Evolutionary conservation across 2,329 filamentous ascomycete genomes (phyloP).

Genomic region (Kalmusia sp.): DNA sequence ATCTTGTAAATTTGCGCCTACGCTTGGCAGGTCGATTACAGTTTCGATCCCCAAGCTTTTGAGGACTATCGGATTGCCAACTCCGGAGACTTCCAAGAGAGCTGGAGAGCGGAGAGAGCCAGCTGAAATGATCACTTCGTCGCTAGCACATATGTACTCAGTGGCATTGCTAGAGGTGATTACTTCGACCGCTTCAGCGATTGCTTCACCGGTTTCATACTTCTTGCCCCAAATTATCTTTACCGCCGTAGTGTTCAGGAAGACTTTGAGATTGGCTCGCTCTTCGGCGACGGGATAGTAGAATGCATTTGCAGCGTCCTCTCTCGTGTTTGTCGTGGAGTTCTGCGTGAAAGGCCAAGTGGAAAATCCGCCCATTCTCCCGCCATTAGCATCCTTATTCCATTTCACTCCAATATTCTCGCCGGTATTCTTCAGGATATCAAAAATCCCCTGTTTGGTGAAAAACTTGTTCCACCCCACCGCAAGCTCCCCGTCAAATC

Average conservation of each 20-base stretch:
- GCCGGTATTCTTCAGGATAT: constrained; percentile 47
- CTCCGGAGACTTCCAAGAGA: constrained; percentile 45
- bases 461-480: constrained; percentile 39
- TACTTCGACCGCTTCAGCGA: constrained; percentile 34
- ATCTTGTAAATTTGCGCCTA: constrained; percentile 46
- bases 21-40: constrained; percentile 27
- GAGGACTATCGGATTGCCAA: constrained; percentile 43
- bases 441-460: constrained; percentile 28
- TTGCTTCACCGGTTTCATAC: constrained; percentile 10
- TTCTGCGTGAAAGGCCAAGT: constrained; percentile 54
- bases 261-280: constrained; percentile 52
- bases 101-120: constrained; percentile 43
- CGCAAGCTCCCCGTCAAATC: constrained; percentile 29
- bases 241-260: constrained; percentile 52
- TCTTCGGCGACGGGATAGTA: constrained; percentile 51
- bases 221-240: constrained; percentile 46
- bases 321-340: constrained; percentile 45
- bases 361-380: constrained; percentile 53
- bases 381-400: constrained; percentile 53
- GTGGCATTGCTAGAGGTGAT: constrained; percentile 24
- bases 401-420: constrained; percentile 43
- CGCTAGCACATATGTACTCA: constrained; percentile 21
- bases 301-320: constrained; percentile 57
- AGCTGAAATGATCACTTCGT: constrained; percentile 46
- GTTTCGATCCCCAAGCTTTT: constrained; percentile 26